Evolutionary conservation across 225 moss, liverwort and hornwort genomes (phyloP), one percentile per base, ranked within the genome.

Genomic region (Climacium dendroides): DNA sequence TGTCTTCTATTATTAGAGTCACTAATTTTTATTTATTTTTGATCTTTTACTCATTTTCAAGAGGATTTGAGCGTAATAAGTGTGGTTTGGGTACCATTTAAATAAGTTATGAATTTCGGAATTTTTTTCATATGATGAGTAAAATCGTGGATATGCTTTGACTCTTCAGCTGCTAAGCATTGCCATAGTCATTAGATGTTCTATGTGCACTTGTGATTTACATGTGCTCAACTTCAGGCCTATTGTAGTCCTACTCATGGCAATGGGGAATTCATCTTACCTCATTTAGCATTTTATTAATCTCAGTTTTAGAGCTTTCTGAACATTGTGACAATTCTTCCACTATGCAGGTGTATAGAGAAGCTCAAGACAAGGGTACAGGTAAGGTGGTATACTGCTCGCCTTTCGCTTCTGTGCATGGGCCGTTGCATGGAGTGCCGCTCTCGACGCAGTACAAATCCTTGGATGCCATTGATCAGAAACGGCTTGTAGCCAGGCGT

Each of bases 381-480:
- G 95, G 94, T 26, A 93, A 86, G 55, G 93, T 87, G 63, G 92
- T 98, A 15, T 97, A 98, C 79, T 95, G 92, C 74, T 94, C 97
- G 65, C 95, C 98, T 48, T 86, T 85, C 64, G 80, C 87, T 55
- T 89, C 93, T 37, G 77, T 82, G 81, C 84, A 47, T 83, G 94
- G 94, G 80, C 92, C 93, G 71, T 81, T 96, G 80, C 98, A 98
- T 83, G 92, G 94, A 60, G 92, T 94, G 91, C 96, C 95, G 13
- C 87, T 96, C 45, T 90, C 95, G 29, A 84, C 69, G 18, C 91
- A 94, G 87, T 96, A 97, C 90, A 97, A 93, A 88, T 89, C 96
- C 74, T 85, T 98, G 91, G 96, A 93, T 61, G 90, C 93, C 22
- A 92, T 97, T 50, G 97, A 96, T 82, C 93, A 95, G 87, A 95